Conservation (phyloP, 768 basidiomycete genomes). For the Kondoa subrosea region DNA sequence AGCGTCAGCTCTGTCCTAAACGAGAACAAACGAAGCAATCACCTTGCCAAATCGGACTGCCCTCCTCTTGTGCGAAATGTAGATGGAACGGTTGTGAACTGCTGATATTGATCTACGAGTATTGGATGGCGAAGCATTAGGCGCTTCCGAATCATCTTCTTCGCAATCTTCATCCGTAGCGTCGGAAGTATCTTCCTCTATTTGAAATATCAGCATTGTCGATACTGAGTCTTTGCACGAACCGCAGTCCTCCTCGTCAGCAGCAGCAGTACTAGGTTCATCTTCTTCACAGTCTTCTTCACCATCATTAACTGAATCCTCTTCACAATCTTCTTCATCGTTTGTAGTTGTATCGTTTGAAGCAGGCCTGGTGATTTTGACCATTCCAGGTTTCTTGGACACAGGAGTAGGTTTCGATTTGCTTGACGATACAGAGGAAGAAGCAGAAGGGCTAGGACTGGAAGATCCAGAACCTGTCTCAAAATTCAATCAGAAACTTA, state of each 20-base stretch:
- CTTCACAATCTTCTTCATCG: slow-evolving; percentile 1
- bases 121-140: too few species aligned
- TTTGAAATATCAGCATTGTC: background rate
- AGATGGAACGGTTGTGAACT: too few species aligned
- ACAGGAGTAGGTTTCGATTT: background rate
- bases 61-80: too few species aligned
- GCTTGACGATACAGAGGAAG: background rate
- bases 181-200: background rate
- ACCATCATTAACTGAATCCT: background rate
- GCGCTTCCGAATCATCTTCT: background rate
- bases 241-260: background rate
- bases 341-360: background rate
- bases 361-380: background rate
- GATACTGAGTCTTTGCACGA: background rate
- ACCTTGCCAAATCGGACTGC: too few species aligned
- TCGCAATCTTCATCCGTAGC: background rate
- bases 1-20: too few species aligned
- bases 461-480: background rate
- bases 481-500: background rate
- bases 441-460: background rate
- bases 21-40: too few species aligned
- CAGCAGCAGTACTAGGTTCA: background rate
- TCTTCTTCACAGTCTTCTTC: slow-evolving; percentile 1
- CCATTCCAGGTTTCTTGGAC: background rate
- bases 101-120: too few species aligned